Evolutionary conservation across 2,329 filamentous ascomycete species (phyloP).

Genomic region (Aspergillus sp.): DNA sequence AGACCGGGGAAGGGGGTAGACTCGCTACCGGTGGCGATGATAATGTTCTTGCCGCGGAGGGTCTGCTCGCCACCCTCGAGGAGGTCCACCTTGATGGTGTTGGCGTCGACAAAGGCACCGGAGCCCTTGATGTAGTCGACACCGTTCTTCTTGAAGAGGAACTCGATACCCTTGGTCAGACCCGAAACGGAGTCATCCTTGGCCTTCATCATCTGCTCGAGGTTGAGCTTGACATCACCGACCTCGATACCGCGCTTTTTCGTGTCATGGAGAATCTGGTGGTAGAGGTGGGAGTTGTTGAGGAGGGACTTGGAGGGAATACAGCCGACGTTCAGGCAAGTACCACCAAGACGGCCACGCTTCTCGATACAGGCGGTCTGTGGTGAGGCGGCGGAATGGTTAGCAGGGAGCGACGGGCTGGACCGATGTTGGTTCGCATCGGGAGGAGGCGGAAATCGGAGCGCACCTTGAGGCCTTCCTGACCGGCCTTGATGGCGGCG

Average conservation of each 20-base stretch:
- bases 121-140: conserved; percentile 97
- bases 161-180: conserved; percentile 96
- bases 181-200: conserved; percentile 88
- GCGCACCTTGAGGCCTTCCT: conserved; percentile 89
- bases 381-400: conserved; percentile 6
- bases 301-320: conserved; percentile 99
- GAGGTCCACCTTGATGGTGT: conserved; percentile 88
- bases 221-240: conserved; percentile 93
- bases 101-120: conserved; percentile 80
- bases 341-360: conserved; percentile 89
- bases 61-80: conserved; percentile 88
- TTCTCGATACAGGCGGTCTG: conserved; percentile 98
- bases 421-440: conserved; percentile 1
- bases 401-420: conserved; percentile 6
- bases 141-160: conserved; percentile 98
- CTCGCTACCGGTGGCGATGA: conserved; percentile 95
- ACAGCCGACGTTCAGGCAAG: conserved; percentile 97
- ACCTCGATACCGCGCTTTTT: conserved; percentile 98
- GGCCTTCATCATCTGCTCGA: conserved; percentile 95
- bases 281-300: conserved; percentile 99
- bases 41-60: conserved; percentile 90
- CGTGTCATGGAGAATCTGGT: conserved; percentile 94
- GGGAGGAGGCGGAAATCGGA: neutral
- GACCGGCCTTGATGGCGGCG: conserved; percentile 97
- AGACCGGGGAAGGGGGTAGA: conserved; percentile 94